Conservation (phyloP, 1,284 basidiomycete species). For the Trametes hirsuta region DNA sequence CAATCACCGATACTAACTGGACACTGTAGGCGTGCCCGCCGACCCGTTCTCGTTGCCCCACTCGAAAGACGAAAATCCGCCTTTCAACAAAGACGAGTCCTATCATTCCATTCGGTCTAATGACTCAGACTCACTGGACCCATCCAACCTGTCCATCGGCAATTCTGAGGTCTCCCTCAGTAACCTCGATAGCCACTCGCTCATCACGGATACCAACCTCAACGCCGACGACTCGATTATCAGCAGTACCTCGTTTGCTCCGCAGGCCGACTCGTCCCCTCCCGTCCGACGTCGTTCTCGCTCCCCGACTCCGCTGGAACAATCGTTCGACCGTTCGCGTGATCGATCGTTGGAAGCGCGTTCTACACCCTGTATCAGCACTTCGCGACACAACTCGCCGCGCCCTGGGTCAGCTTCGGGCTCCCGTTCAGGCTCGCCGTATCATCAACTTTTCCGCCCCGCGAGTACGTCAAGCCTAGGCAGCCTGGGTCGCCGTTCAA, state of each 20-base stretch:
- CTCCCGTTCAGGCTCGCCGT: conserved; percentile 14
- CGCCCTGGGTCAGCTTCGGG: conserved; percentile 11
- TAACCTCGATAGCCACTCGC: conserved; percentile 28
- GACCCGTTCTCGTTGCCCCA: conserved; percentile 11
- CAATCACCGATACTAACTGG: neutral
- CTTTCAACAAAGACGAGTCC: conserved; percentile 36
- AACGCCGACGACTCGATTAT: conserved; percentile 14
- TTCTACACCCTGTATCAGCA: conserved; percentile 19
- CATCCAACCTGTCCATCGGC: conserved; percentile 35
- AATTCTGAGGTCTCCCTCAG: conserved; percentile 33
- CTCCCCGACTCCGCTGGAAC: conserved; percentile 10
- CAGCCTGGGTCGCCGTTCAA: conserved; percentile 32
- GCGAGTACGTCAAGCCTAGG: conserved; percentile 24
- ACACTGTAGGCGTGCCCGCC: neutral
- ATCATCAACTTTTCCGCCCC: conserved; percentile 21
- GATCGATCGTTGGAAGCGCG: conserved; percentile 21
- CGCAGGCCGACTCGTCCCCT: conserved; percentile 20
- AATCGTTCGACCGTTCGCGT: conserved; percentile 15
- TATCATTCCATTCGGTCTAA: conserved; percentile 36
- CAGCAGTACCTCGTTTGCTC: conserved; percentile 15
- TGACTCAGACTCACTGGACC: conserved; percentile 36
- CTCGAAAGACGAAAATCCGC: conserved; percentile 35
- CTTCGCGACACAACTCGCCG: conserved; percentile 21
- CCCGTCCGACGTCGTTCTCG: conserved; percentile 5
- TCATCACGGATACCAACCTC: conserved; percentile 27